Evolutionary conservation across 345 rosid genomes (phyloP).

Genomic region (Eucalyptus pumila): DNA sequence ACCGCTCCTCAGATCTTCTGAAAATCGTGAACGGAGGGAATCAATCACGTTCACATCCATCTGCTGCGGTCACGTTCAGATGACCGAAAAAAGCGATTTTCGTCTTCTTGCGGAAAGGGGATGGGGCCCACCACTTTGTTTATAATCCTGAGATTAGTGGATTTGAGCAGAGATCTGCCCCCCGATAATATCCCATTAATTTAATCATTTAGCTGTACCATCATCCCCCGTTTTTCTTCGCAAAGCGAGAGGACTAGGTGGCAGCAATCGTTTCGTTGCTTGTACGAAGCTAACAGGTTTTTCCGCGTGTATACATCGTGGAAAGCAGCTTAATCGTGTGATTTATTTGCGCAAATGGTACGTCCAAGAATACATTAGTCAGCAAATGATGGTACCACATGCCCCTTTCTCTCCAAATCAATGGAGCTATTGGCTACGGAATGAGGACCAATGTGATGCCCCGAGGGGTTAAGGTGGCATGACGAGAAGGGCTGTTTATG

Average conservation of each 20-base stretch:
- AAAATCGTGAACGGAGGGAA: neutral
- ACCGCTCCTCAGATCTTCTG: neutral
- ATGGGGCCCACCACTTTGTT: neutral
- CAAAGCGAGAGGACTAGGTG: neutral
- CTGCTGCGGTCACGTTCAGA: neutral
- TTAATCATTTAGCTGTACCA: neutral
- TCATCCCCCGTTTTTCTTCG: neutral
- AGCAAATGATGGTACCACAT: neutral
- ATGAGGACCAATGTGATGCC: neutral
- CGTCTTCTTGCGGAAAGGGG: neutral
- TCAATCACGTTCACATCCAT: neutral
- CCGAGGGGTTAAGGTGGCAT: neutral
- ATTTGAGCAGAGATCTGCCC: neutral
- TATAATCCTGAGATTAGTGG: neutral
- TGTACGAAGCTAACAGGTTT: neutral
- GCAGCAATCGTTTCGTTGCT: neutral
- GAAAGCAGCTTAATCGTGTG: neutral
- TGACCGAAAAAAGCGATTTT: neutral
- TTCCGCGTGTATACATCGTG: neutral
- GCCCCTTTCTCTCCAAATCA: neutral
- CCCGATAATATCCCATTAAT: neutral
- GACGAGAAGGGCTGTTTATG: neutral
- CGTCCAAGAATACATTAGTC: too few relatives aligned
- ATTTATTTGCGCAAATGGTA: neutral
- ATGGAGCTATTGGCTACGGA: neutral